Conservation (phyloP, 345 rosid species). For the Noccaea caerulescens region DNA sequence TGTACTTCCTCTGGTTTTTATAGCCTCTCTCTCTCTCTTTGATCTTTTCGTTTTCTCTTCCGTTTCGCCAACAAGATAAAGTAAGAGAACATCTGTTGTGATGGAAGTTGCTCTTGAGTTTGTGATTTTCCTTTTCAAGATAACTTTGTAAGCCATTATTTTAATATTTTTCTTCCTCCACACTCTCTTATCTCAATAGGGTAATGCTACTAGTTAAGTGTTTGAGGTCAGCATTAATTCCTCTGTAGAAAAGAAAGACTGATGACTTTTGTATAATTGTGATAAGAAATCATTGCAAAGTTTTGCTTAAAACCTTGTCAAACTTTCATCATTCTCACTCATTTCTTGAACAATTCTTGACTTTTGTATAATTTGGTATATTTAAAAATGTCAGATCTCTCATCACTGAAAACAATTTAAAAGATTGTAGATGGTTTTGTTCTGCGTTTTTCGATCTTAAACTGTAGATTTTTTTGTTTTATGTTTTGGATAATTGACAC, state of each 20-base stretch:
- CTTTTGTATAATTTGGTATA: not conserved
- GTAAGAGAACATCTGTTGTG: slow-evolving; percentile 4
- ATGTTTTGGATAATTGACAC: not conserved
- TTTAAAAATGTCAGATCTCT: slow-evolving; percentile 17
- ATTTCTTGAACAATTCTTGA: not conserved
- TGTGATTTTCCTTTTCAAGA: slow-evolving; percentile 23
- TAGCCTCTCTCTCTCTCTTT: slow-evolving; percentile 36
- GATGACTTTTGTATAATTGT: slow-evolving; percentile 15
- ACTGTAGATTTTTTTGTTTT: not conserved
- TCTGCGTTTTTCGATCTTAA: not conserved
- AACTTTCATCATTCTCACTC: not conserved
- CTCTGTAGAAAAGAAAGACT: not conserved
- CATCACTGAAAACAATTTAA: not conserved
- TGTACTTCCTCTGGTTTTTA: slow-evolving; percentile 37
- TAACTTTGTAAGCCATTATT: slow-evolving; percentile 33
- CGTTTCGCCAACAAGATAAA: slow-evolving; percentile 21
- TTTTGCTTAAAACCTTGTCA: slow-evolving; percentile 18
- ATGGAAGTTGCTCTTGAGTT: slow-evolving; percentile 28
- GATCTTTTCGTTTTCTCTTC: slow-evolving; percentile 35
- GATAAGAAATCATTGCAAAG: slow-evolving; percentile 9
- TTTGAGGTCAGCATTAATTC: slow-evolving; percentile 33
- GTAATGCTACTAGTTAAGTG: slow-evolving; percentile 29
- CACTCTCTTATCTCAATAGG: slow-evolving; percentile 13
- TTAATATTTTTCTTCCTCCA: not conserved
- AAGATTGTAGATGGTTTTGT: not conserved